A percentile compares a stretch with the other conserved stretches of the same genome.
These are phyloP conservation scores for Trichophyton mentagrophytes DNA, from an alignment of 2,329 filamentous ascomycete species.

Conservation along the genomic window DNA sequence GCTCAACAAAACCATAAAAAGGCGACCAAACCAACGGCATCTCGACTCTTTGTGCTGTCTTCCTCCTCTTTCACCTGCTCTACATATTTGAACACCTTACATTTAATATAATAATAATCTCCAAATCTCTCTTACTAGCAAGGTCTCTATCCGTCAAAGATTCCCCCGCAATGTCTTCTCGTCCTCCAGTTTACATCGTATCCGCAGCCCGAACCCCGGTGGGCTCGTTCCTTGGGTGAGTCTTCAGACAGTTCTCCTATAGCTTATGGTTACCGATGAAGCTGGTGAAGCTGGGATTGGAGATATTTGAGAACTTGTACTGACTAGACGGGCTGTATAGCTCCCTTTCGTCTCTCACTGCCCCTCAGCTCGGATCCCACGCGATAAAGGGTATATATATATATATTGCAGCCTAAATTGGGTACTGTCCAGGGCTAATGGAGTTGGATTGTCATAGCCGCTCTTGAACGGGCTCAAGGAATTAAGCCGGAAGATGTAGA, in stretches of 20 bases:
- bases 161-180: constrained; percentile 36
- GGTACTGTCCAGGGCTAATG: constrained; percentile 1
- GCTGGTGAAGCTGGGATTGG: not conserved
- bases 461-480: constrained; percentile 71
- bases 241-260: constrained; percentile 8
- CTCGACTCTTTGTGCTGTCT: not conserved
- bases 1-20: constrained; percentile 2
- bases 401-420: constrained; percentile 13
- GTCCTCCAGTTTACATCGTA: constrained; percentile 90
- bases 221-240: constrained; percentile 86
- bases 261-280: not conserved
- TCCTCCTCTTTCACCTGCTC: not conserved
- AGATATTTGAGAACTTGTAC: not conserved
- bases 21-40: not conserved
- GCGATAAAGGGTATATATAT: constrained; percentile 76
- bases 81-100: not conserved
- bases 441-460: constrained; percentile 36
- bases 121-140: no score
- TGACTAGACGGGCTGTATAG: constrained; percentile 35
- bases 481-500: constrained; percentile 84
- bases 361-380: constrained; percentile 73
- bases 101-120: not conserved
- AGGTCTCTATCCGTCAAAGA: not conserved
- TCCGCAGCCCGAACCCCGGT: constrained; percentile 81
- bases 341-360: constrained; percentile 75